Base-by-base conservation (phyloP, 345 rosid species). In the Sonneratia alba region DNA sequence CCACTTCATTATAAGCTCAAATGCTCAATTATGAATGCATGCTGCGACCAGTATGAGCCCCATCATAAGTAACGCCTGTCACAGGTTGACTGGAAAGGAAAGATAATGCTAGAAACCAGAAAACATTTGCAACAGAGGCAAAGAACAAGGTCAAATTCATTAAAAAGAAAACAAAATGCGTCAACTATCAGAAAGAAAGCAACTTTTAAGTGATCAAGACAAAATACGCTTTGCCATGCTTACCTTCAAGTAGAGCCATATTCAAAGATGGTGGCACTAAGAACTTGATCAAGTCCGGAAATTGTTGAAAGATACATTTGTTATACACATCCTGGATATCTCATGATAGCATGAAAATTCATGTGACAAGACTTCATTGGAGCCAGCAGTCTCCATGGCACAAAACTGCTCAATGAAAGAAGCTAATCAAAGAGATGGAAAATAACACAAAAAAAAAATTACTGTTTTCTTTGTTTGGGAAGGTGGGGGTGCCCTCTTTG, bases 191-290 rank as follows among this genome's bases (percentile, higher is more conserved):
- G 24, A 3, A 70, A 48, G 34, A 9, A 9, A 56, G 34, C 38
- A 63, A 16, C 34, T 70, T 70, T 16, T 34, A n/a, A 27, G 66
- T 27, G 37, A 57, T 13, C 36, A 27, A 70, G 12, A 18, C 34
- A 34, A 37, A 56, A 36, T 47, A 0, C 21, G 36, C 36, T 69
- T 53, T 34, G 24, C 40, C 51, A 22, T 69, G 61, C 67, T 74
- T 87, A 91, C 98, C 98, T 91, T 83, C 97, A 97, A 43, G 97
- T 93, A 24, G 98, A 88, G 77, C 97, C 97, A 81, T 93, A 89
- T 0, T 96, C 97, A 85, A 93, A 91, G 32, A 93, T 86, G 0
- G 98, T 93, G 9, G 96, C 94, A 72, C 91, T 93, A 67, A 93
- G 92, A 72, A 97, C 97, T 68, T 87, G 91, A 43, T 87, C 92